These are phyloP conservation scores for Sclerotinia borealis DNA, from an alignment of 2,329 filamentous ascomycete species.

Conservation along the genomic window DNA sequence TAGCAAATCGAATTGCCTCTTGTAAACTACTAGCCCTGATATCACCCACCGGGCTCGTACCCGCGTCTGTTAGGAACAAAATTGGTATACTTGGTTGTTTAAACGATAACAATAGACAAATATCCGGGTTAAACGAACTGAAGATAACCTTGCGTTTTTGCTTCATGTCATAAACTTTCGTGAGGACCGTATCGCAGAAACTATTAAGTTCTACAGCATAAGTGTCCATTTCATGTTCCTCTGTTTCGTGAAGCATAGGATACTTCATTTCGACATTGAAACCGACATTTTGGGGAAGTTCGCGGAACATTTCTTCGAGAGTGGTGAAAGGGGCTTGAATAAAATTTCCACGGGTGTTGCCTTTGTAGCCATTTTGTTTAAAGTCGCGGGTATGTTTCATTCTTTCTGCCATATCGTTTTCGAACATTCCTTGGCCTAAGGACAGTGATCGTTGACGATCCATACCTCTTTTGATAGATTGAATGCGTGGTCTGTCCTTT, in stretches of 20 bases:
- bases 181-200: constrained; percentile 89
- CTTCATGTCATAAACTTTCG: constrained; percentile 81
- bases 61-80: constrained; percentile 87
- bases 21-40: constrained; percentile 87
- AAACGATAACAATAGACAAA: constrained; percentile 88
- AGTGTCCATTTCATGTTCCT: constrained; percentile 94
- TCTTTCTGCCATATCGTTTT: constrained; percentile 55
- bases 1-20: constrained; percentile 91
- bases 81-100: constrained; percentile 97
- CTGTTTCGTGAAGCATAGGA: constrained; percentile 92
- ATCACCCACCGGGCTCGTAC: constrained; percentile 74
- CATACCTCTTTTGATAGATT: constrained; percentile 22
- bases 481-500: constrained; percentile 23
- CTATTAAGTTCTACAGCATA: constrained; percentile 94
- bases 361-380: constrained; percentile 92
- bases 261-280: constrained; percentile 99
- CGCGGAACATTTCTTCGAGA: constrained; percentile 83
- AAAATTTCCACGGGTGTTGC: constrained; percentile 86
- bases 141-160: constrained; percentile 89
- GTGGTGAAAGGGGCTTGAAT: constrained; percentile 97
- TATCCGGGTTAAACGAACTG: constrained; percentile 94
- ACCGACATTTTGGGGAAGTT: constrained; percentile 74
- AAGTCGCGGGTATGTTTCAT: constrained; percentile 98
- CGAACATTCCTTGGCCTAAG: constrained; percentile 25
- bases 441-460: constrained; percentile 34